A percentile compares a stretch with the other conserved stretches of the same genome.
Evolutionary conservation across 257 asterid genomes (phyloP).

Genomic region (Solanum megistacrolobum): DNA sequence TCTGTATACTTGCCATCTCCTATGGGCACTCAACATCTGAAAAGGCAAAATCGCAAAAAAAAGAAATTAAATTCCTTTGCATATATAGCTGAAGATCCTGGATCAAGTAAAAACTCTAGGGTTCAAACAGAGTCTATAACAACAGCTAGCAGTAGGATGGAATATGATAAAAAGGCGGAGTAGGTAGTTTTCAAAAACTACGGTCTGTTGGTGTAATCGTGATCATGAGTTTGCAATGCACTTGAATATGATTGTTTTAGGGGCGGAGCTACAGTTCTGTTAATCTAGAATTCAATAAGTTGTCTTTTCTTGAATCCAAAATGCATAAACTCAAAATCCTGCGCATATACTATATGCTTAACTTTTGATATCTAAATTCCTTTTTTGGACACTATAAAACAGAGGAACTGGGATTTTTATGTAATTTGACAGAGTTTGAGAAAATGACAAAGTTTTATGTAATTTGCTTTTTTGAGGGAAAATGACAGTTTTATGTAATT

Average conservation of each 20-base stretch:
- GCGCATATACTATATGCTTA: neutral
- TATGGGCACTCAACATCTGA: neutral
- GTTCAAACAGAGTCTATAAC: neutral
- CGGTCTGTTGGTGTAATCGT: neutral
- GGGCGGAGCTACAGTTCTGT: neutral
- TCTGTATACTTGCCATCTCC: slow-evolving; percentile 22
- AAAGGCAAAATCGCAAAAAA: neutral
- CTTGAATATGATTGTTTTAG: neutral
- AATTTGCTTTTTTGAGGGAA: too few relatives aligned
- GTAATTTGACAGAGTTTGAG: too few relatives aligned
- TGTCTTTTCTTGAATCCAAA: neutral
- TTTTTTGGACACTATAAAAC: too few relatives aligned
- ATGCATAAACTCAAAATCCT: neutral
- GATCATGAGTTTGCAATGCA: neutral
- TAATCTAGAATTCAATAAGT: neutral
- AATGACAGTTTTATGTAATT: neutral
- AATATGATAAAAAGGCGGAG: neutral
- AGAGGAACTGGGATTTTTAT: too few relatives aligned
- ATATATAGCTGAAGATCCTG: neutral
- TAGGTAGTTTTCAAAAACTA: neutral
- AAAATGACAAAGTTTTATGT: too few relatives aligned
- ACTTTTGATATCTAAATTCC: too few relatives aligned
- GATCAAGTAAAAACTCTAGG: neutral
- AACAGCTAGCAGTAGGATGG: neutral
- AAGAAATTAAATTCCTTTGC: neutral